These are phyloP conservation scores for Brettanomyces naardenensis DNA, from an alignment of 805 yeast species.

Conservation along the genomic window DNA sequence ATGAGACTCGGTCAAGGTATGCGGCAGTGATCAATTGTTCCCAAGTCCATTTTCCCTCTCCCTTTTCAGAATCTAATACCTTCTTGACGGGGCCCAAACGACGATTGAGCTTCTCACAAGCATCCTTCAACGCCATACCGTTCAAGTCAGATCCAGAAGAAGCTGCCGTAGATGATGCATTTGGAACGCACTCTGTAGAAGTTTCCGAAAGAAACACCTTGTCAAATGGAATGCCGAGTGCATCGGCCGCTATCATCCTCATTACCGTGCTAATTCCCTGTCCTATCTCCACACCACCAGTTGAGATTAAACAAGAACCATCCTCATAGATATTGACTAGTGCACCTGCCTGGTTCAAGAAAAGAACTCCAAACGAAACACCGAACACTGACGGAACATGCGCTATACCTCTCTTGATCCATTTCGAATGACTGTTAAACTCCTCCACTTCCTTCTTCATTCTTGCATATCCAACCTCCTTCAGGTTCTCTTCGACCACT, in stretches of 20 bases:
- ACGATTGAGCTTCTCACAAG: constrained; percentile 36
- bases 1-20: constrained; percentile 35
- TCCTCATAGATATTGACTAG: constrained; percentile 37
- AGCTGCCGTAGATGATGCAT: constrained; percentile 42
- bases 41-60: constrained; percentile 29
- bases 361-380: constrained; percentile 37
- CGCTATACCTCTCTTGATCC: constrained; percentile 40
- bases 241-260: constrained; percentile 40
- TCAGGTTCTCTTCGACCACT: constrained; percentile 28
- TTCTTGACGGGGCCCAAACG: constrained; percentile 32
- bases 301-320: constrained; percentile 38
- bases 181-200: constrained; percentile 38
- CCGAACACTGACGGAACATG: constrained; percentile 42
- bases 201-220: constrained; percentile 37
- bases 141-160: constrained; percentile 41
- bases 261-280: constrained; percentile 42
- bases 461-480: constrained; percentile 28
- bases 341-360: constrained; percentile 42
- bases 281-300: constrained; percentile 45
- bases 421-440: constrained; percentile 31
- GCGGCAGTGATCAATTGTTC: constrained; percentile 33
- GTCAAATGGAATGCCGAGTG: constrained; percentile 32
- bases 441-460: constrained; percentile 29
- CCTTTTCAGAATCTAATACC: constrained; percentile 20
- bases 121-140: constrained; percentile 41